phyloP scores from a whole-genome alignment of 202 grass and related monocot species.

The Panicum hallii region DNA sequence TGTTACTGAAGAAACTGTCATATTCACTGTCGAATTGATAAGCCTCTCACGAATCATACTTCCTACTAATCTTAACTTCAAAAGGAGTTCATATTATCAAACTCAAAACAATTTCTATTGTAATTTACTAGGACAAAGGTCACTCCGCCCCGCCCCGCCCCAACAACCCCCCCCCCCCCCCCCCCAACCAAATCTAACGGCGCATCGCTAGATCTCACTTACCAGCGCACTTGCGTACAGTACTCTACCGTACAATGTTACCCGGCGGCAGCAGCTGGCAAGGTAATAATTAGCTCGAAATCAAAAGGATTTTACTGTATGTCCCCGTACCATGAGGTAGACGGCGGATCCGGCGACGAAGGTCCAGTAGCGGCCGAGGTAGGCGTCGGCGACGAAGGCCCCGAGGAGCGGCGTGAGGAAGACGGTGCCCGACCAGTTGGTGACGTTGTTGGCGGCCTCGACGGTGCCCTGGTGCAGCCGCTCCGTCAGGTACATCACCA shows the following conservation, averaged over 20 bases:
- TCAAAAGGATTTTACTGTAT: background rate
- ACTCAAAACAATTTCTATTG: background rate
- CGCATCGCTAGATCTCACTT: too few relatives aligned
- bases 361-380: slow-evolving; percentile 85
- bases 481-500: slow-evolving; percentile 71
- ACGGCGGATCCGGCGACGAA: slow-evolving; percentile 72
- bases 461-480: slow-evolving; percentile 81
- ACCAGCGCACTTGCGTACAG: too few relatives aligned
- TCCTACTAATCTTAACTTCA: background rate
- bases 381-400: slow-evolving; percentile 73
- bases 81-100: background rate
- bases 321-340: slow-evolving; percentile 60
- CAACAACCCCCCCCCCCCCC: too few relatives aligned
- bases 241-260: too few relatives aligned
- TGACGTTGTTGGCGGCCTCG: slow-evolving; percentile 75
- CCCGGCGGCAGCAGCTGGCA: background rate
- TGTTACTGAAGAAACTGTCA: background rate
- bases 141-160: too few relatives aligned
- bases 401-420: slow-evolving; percentile 79
- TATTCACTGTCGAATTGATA: background rate
- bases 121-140: background rate
- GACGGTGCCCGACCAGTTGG: slow-evolving; percentile 85
- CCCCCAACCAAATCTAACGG: too few relatives aligned
- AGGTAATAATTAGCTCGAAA: background rate
- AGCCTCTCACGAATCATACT: background rate